Percentiles rank a stretch among this genome's conserved stretches.
Evolutionary conservation across 805 yeast genomes (phyloP).

Genomic region (Metschnikowia peoriensis): DNA sequence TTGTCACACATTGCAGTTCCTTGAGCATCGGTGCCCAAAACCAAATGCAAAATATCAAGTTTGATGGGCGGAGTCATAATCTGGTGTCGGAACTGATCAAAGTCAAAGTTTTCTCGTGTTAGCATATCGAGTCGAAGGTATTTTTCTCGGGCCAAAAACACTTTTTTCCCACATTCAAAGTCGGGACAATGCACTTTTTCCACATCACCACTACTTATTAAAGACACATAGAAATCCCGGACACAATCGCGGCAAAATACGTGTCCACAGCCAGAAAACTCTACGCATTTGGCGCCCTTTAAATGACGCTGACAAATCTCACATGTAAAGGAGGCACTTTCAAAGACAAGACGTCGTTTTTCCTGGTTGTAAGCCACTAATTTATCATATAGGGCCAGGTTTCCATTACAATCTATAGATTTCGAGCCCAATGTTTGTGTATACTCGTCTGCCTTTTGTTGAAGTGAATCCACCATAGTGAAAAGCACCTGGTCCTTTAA

Average conservation of each 20-base stretch:
- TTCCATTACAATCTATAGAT: conserved; percentile 7
- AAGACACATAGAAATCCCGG: conserved; percentile 19
- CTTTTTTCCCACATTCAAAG: conserved; percentile 42
- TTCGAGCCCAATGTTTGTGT: conserved; percentile 4
- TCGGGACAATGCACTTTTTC: conserved; percentile 58
- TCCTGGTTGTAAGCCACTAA: conserved; percentile 23
- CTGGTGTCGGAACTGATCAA: conserved; percentile 29
- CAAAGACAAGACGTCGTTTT: conserved; percentile 25
- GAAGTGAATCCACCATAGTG: conserved; percentile 38
- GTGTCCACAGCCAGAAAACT: conserved; percentile 27
- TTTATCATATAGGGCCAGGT: conserved; percentile 13
- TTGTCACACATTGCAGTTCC: conserved; percentile 6
- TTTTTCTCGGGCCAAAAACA: conserved; percentile 17
- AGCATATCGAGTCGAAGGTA: conserved; percentile 19
- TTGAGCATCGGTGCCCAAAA: conserved; percentile 20
- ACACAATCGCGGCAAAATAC: conserved; percentile 18
- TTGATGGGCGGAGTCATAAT: conserved; percentile 45
- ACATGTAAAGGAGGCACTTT: conserved; percentile 44
- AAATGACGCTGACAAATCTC: conserved; percentile 54
- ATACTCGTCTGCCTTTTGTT: conserved; percentile 11
- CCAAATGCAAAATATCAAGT: conserved; percentile 28
- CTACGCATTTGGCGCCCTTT: conserved; percentile 43
- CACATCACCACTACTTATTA: conserved; percentile 48
- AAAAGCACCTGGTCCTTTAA: conserved; percentile 40
- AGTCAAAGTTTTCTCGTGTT: conserved; percentile 19